Conservation (phyloP, 768 basidiomycete genomes). For the Suillus placidus region DNA sequence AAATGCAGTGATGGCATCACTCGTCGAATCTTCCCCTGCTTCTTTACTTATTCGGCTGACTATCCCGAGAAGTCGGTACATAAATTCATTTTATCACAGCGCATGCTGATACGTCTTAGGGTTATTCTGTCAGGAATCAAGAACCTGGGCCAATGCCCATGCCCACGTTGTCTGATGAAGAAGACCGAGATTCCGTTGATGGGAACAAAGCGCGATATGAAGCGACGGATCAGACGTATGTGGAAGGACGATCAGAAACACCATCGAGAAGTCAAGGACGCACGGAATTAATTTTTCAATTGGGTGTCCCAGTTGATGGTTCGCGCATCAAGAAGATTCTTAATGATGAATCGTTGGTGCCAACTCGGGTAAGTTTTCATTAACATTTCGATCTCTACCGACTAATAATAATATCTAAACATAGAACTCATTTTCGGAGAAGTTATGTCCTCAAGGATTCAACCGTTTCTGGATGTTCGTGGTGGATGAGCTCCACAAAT, state of each 20-base stretch:
- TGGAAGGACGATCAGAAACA: slow-evolving; percentile 12
- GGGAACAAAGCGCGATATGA: slow-evolving; percentile 15
- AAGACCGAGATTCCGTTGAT: too few species aligned
- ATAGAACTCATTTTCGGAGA: too few species aligned
- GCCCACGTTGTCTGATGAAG: too few species aligned
- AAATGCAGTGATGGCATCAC: too few species aligned
- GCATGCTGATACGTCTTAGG: neutral
- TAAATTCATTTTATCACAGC: too few species aligned
- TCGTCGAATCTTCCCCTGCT: neutral
- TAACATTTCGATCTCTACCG: too few species aligned
- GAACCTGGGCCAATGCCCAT: slow-evolving; percentile 23
- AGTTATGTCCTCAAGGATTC: too few species aligned
- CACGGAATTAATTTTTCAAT: slow-evolving; percentile 6
- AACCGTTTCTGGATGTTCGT: too few species aligned
- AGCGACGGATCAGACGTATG: neutral
- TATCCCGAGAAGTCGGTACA: too few species aligned
- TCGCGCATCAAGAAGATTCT: slow-evolving; percentile 7
- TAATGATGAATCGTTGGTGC: neutral
- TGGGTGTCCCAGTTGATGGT: slow-evolving; percentile 3
- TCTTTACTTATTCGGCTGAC: slow-evolving; percentile 1
- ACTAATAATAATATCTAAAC: too few species aligned
- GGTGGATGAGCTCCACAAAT: too few species aligned
- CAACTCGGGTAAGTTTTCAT: too few species aligned
- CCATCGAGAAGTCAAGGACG: slow-evolving; percentile 14
- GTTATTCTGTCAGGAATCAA: slow-evolving; percentile 26